Percentiles rank a stretch among this genome's conserved stretches.
Conservation (phyloP, 1,284 basidiomycete genomes). For the Pyrrhoderma noxium region DNA sequence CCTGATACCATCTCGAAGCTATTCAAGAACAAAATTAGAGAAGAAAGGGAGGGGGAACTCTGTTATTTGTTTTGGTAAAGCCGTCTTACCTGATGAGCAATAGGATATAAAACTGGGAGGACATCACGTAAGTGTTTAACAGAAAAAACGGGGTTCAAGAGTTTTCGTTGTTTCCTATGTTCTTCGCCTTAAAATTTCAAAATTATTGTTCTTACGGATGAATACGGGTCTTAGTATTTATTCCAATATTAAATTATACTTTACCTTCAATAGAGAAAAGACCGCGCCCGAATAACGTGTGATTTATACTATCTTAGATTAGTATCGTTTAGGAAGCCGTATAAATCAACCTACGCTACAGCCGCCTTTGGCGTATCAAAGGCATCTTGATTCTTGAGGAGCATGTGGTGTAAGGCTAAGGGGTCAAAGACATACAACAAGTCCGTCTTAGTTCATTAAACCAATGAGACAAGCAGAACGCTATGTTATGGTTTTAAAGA, state of each 20-base stretch:
- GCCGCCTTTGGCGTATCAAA: slow-evolving; percentile 24
- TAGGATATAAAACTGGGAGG: slow-evolving; percentile 25
- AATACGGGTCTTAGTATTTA: no score
- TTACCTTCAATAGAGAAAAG: slow-evolving; percentile 20
- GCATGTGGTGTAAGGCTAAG: slow-evolving; percentile 25
- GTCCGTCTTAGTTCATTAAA: slow-evolving; percentile 14
- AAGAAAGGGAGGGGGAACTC: no score
- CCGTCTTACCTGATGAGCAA: slow-evolving; percentile 22
- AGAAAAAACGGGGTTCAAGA: slow-evolving; percentile 28
- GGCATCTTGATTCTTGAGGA: slow-evolving; percentile 28
- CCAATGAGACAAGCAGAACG: background rate
- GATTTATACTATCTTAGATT: background rate
- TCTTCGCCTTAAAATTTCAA: slow-evolving; percentile 19
- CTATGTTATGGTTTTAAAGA: background rate
- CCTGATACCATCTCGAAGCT: slow-evolving; percentile 22
- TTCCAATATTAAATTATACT: no score
- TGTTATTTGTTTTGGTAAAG: slow-evolving; percentile 12
- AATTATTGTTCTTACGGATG: no score
- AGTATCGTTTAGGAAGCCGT: background rate
- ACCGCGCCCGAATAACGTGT: slow-evolving; percentile 18
- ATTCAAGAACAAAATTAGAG: no score
- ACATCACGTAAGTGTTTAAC: slow-evolving; percentile 25
- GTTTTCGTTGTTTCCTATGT: slow-evolving; percentile 25
- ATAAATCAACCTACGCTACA: slow-evolving; percentile 18
- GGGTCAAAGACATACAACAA: slow-evolving; percentile 21